Percentiles rank a stretch among this genome's conserved stretches.
These are phyloP conservation scores for Tulasnella sp. DNA, from an alignment of 768 basidiomycete species.

Conservation along the genomic window DNA sequence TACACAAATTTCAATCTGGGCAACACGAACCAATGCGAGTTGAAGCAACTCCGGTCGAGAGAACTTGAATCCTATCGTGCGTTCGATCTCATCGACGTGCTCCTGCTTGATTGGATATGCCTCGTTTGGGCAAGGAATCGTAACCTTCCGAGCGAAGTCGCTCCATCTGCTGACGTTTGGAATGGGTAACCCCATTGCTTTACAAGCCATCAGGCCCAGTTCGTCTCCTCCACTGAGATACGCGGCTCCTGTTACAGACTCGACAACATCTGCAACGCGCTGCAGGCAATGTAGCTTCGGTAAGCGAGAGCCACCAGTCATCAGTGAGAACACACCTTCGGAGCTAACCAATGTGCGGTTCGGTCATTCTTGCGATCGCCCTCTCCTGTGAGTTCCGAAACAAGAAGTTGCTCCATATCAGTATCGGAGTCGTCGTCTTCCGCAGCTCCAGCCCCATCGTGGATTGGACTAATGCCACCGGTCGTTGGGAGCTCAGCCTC, in stretches of 20 bases:
- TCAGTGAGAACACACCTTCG: not conserved
- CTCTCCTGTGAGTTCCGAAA: not conserved
- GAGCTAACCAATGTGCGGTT: not conserved
- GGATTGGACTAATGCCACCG: not conserved
- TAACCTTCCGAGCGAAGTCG: slow-evolving; percentile 56
- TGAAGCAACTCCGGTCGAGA: slow-evolving; percentile 63
- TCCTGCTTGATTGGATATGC: slow-evolving; percentile 28
- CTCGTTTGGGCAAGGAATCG: not conserved
- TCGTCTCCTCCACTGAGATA: slow-evolving; percentile 75
- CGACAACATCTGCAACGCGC: slow-evolving; percentile 65
- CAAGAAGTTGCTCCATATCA: too few relatives aligned
- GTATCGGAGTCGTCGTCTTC: slow-evolving; percentile 23
- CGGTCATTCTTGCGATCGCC: not conserved
- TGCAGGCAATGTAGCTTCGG: not conserved
- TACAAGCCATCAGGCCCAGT: slow-evolving; percentile 63
- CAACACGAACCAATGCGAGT: slow-evolving; percentile 66
- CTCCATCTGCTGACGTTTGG: slow-evolving; percentile 67
- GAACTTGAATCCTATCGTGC: slow-evolving; percentile 66
- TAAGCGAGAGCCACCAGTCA: not conserved
- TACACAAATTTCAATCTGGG: not conserved
- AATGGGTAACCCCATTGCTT: slow-evolving; percentile 68
- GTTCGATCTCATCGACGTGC: slow-evolving; percentile 55
- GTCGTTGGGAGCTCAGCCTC: too few relatives aligned
- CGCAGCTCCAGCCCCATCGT: not conserved
- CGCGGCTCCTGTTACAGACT: slow-evolving; percentile 83